These are phyloP conservation scores for Musa acuminata DNA, from an alignment of 176 grass and related monocot genomes.

Conservation along the genomic window DNA sequence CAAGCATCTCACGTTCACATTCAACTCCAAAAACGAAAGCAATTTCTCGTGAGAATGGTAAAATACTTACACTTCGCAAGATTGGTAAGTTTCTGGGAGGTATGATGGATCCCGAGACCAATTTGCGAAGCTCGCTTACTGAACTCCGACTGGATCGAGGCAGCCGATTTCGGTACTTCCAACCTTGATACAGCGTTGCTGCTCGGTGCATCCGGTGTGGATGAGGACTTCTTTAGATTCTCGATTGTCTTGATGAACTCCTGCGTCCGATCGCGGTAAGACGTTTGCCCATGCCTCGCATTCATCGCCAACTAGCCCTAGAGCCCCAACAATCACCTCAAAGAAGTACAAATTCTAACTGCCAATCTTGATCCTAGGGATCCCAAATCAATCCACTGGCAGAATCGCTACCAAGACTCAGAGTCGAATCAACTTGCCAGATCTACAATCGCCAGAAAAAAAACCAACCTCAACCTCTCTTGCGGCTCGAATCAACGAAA, in stretches of 20 bases:
- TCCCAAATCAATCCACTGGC: too few species aligned
- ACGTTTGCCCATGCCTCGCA: neutral
- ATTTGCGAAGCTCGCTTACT: conserved; percentile 13
- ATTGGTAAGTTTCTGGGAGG: conserved; percentile 8
- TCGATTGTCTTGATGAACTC: conserved; percentile 8
- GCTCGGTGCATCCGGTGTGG: neutral
- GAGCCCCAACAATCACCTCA: too few species aligned
- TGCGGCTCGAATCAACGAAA: too few species aligned
- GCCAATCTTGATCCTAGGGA: too few species aligned
- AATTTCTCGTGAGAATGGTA: neutral
- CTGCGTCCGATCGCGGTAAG: conserved; percentile 15
- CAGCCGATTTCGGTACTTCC: neutral
- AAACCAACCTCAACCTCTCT: too few species aligned
- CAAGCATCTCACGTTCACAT: neutral
- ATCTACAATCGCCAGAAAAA: too few species aligned
- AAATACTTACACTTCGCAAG: conserved; percentile 12
- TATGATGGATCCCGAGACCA: conserved; percentile 15
- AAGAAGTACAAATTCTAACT: too few species aligned
- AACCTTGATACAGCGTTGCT: neutral
- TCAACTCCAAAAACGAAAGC: neutral
- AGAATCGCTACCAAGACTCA: too few species aligned
- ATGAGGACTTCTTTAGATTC: conserved; percentile 2
- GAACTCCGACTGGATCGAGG: conserved; percentile 16
- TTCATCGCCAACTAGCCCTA: neutral
- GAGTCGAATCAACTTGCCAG: too few species aligned